A percentile compares a stretch with the other conserved stretches of the same genome.
Conservation (phyloP, 768 basidiomycete genomes). For the Suillus weaverae region DNA sequence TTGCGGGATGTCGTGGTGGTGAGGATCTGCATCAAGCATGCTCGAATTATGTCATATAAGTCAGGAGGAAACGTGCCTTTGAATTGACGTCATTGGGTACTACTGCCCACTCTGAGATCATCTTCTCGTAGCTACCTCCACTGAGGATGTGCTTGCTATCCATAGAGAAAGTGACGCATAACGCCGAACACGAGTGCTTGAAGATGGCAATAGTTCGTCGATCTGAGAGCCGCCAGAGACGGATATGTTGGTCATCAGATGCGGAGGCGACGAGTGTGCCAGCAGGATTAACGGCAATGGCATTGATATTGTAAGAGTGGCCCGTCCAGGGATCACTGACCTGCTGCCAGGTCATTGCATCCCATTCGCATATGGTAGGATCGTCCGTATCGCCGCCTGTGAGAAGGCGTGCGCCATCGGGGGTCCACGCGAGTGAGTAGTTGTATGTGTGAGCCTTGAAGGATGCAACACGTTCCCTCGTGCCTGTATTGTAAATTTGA, state of each 20-base stretch:
- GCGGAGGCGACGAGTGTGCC: not conserved
- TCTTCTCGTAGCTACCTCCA: not conserved
- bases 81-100: too few relatives aligned
- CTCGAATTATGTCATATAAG: not conserved
- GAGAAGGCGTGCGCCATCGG: not conserved
- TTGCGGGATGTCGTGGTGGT: not conserved
- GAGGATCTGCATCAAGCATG: not conserved
- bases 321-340: not conserved
- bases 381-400: not conserved
- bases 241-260: not conserved
- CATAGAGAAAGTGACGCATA: not conserved
- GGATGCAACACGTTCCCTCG: not conserved
- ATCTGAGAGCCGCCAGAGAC: not conserved
- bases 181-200: not conserved
- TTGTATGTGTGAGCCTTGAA: not conserved
- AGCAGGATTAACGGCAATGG: not conserved
- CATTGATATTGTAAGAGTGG: accelerated
- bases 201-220: not conserved
- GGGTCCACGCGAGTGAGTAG: not conserved
- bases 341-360: not conserved
- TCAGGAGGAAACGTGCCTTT: not conserved
- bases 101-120: not conserved
- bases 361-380: not conserved
- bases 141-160: not conserved
- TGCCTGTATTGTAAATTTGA: not conserved